Percentiles rank a stretch among this genome's conserved stretches.
Evolutionary conservation across 345 rosid genomes (phyloP).

Genomic region (Brassica juncea): DNA sequence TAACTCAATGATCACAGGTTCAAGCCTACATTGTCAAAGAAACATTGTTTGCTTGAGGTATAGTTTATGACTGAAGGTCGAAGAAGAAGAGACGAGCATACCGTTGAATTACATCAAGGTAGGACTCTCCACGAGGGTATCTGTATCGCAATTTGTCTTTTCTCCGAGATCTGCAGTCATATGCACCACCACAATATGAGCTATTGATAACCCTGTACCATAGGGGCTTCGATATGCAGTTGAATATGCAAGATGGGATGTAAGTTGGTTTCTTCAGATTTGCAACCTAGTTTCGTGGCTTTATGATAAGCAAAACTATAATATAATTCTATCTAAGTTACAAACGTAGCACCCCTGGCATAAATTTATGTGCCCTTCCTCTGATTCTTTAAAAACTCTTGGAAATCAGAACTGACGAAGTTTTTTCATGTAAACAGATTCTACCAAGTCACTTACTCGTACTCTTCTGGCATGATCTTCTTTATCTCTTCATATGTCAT

Average conservation of each 20-base stretch:
- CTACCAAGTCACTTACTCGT: constrained; percentile 58
- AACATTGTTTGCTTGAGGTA: constrained; percentile 5
- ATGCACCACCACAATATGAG: constrained; percentile 28
- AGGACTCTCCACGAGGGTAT: constrained; percentile 99
- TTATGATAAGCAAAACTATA: constrained; percentile 8
- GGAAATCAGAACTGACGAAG: not conserved
- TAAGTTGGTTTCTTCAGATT: not conserved
- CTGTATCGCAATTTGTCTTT: constrained; percentile 94
- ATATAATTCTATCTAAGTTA: not conserved
- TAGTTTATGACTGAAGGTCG: not conserved
- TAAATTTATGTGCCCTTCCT: not conserved
- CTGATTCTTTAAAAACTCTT: not conserved
- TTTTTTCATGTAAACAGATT: not conserved
- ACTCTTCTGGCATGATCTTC: constrained; percentile 95
- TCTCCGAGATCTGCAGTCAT: constrained; percentile 62
- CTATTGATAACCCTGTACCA: constrained; percentile 1
- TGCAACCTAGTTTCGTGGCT: not conserved
- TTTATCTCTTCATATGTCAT: constrained; percentile 97
- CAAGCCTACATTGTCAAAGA: constrained; percentile 65
- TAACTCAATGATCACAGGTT: constrained; percentile 97
- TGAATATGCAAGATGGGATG: not conserved
- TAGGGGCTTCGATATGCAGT: not conserved
- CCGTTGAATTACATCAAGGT: constrained; percentile 99
- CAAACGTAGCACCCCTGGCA: not conserved
- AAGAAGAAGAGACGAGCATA: constrained; percentile 26